Base-by-base conservation (phyloP, 1,284 basidiomycete species). In the Cutaneotrichosporon dermatis region DNA sequence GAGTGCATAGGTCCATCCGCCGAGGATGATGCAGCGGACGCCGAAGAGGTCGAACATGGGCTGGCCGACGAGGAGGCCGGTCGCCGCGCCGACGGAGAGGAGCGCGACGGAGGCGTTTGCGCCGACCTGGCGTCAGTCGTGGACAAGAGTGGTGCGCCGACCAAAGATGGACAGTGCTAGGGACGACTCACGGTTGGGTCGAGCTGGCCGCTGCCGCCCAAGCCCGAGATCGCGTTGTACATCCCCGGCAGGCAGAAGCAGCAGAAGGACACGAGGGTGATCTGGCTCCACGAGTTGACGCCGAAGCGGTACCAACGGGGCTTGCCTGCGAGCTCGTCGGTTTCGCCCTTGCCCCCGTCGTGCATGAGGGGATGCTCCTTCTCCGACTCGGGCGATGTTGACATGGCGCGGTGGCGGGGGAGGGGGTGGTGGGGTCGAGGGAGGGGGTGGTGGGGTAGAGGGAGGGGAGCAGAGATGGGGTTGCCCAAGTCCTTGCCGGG, bases 1-100 rank as follows among this genome's bases (percentile, higher is more conserved):
- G 33, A 67, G 57, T 1, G 64, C 61, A 49, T 67, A 67, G 1
- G 64, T 63, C 59, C 61, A 59, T n/a, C 58, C 61, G 34, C 66
- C 66, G 34, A 67, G 39, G 6, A 57, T n/a, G 56, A 66, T 63
- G 43, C 54, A 43, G 8, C 60, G 54, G 8, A 61, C 56, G 13
- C 64, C 66, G 12, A 67, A 50, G 42, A 67, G 51, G 37, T 64
- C 62, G 42, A 64, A 68, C 39, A 61, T 42, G 16, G 65, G 65
- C 54, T 64, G 65, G 13, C 52, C 65, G 50, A 66, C 46, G 25
- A 66, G 58, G 37, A 66, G 60, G n/a, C 57, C 62, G 4, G 62
- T 60, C 1, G 57, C 64, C 2, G 64, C 61, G 8, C 62, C 61
- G 33, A 66, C 64, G 0, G 64, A 61, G 8, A 64, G 58, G 4